Evolutionary conservation across 1,284 basidiomycete species (phyloP), one percentile per base, ranked within the genome.

Genomic region (Ustilago xerochloae): DNA sequence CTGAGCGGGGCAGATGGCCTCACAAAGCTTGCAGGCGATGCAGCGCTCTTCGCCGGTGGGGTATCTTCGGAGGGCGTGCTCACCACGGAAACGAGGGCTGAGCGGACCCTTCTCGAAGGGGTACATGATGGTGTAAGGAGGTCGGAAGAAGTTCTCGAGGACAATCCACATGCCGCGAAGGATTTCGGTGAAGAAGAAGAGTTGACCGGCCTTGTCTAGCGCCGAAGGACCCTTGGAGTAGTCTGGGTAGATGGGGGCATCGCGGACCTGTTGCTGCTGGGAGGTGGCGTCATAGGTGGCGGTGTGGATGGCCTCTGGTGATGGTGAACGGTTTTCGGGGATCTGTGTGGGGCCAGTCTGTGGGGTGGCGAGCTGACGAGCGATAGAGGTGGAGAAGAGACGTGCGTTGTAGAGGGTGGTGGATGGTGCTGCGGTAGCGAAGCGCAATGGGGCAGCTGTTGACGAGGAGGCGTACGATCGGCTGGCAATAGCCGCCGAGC

Each of bases 121-220:
- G 63, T 87, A 88, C 88, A 88, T 97, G 88, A 99, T 99, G 43
- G 96, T 99, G 87, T 98, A 99, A 32, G 96, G 96, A 46, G 93
- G 93, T 51, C 94, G 90, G 89, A 96, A 97, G 87, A 97, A 94
- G 85, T 98, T 93, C 86, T 98, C 97, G 75, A 98, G 81, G n/a
- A 98, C 94, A 85, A 99, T 91, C 94, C 95, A 97, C 93, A 98
- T 96, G 81, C 96, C 95, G 87, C 96, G 88, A 77, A 96, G 87
- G 80, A 99, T 97, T 87, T 99, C 97, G 66, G 96, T 98, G 85
- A 99, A 94, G 89, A 99, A 98, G 89, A 99, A 98, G 52, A 97
- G 84, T 85, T 96, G 92, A 47, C 92, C 91, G 39, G 96, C 95
- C 87, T 99, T 99, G 88, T 98, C 93, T 22, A 83, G 56, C 20